These are phyloP conservation scores for Breviolum minutum DNA, from an alignment of 73 alveolate species.

Conservation along the genomic window DNA sequence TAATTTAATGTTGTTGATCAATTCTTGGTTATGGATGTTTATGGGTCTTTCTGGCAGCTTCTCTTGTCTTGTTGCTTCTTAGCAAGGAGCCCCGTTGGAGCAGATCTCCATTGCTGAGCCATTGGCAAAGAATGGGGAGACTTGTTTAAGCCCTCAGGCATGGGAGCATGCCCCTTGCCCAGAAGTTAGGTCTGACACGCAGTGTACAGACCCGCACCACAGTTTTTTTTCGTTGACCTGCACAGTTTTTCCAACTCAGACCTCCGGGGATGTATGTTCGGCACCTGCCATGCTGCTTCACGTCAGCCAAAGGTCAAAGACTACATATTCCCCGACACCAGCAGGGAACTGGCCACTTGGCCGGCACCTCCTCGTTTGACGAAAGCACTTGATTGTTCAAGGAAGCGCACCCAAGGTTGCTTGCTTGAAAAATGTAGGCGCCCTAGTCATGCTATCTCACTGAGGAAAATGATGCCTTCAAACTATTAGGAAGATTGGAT, in stretches of 20 bases:
- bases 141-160: constrained; percentile 87
- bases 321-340: constrained; percentile 29
- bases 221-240: background rate
- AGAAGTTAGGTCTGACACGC: no score
- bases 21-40: no score
- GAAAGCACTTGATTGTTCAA: background rate
- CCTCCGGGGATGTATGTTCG: background rate
- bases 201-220: background rate
- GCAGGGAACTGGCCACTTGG: constrained; percentile 50
- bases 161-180: constrained; percentile 81
- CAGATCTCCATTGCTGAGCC: constrained; percentile 94
- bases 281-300: no score
- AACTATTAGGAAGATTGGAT: constrained; percentile 37
- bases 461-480: constrained; percentile 14
- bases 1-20: no score
- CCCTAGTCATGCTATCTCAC: background rate
- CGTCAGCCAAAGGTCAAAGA: background rate
- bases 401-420: background rate
- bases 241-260: background rate
- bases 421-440: background rate
- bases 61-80: background rate
- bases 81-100: constrained; percentile 77
- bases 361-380: background rate
- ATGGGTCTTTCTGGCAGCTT: no score
- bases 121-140: constrained; percentile 92